phyloP scores from a whole-genome alignment of 2,329 filamentous ascomycete genomes.

The Ilyonectria sp. region DNA sequence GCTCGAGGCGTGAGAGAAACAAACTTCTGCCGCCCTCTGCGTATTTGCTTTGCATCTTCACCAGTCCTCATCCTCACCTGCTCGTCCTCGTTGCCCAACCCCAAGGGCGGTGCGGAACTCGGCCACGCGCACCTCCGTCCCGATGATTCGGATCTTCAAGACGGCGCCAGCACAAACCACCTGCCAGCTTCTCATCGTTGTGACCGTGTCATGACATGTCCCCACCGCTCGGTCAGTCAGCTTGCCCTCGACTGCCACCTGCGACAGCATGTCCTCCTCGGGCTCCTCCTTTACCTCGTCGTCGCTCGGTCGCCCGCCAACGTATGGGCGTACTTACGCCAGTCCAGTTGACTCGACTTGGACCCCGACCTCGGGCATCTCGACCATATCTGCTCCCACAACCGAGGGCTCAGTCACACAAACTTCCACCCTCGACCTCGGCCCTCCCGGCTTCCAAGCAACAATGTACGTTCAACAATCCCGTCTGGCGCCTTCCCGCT shows the following conservation, averaged over 20 bases:
- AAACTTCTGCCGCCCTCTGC: conserved; percentile 10
- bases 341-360: conserved; percentile 62
- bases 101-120: conserved; percentile 33
- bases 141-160: conserved; percentile 42
- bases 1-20: conserved; percentile 3
- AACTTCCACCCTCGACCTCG: conserved; percentile 64
- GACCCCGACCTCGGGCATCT: conserved; percentile 61
- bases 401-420: conserved; percentile 54
- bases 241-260: conserved; percentile 47
- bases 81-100: conserved; percentile 4
- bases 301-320: conserved; percentile 59
- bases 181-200: conserved; percentile 41
- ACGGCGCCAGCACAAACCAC: conserved; percentile 40
- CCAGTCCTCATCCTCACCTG: conserved; percentile 1
- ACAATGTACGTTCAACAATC: conserved; percentile 60
- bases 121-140: conserved; percentile 28
- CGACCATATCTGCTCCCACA: conserved; percentile 62
- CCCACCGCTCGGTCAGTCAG: conserved; percentile 49
- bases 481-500: background rate
- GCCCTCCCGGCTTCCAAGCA: conserved; percentile 68
- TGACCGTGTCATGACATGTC: conserved; percentile 51
- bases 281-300: conserved; percentile 65
- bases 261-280: conserved; percentile 61
- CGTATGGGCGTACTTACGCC: conserved; percentile 58
- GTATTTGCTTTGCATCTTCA: conserved; percentile 19